Evolutionary conservation across 2,329 filamentous ascomycete species (phyloP), one percentile per base, ranked within the genome.

Genomic region (Elsinoe ampelina): DNA sequence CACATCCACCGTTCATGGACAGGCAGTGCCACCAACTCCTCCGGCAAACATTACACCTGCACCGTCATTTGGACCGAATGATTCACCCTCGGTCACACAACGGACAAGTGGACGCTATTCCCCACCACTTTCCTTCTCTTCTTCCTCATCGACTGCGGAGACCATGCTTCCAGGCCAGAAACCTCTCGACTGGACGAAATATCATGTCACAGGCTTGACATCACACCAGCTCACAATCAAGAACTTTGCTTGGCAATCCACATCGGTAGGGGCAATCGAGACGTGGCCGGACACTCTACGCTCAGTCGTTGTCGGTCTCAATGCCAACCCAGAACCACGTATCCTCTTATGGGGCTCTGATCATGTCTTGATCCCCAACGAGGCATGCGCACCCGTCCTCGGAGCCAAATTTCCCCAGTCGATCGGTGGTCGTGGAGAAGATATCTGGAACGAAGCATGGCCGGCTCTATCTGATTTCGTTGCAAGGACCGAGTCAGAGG

Each of bases 361-460:
- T 0, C 62, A 65, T n/a, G 65, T 60, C 32, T 69, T 71, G 63
- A 57, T 71, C 12, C 70, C 71, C 60, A 72, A 72, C 26, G 66
- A 69, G 41, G 58, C 64, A 0, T 69, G 68, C 20, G 62, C 68
- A 6, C 60, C 65, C 22, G 55, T 71, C 2, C 59, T 71, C 11
- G 65, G 65, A 3, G 41, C 56, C 1, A 62, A 69, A 13, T 69
- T 71, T 30, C 61, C 59, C 10, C 22, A 36, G 3, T 55, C 59
- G 5, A 52, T 61, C 34, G 59, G 59, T n/a, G 56, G 30, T 34
- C 67, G 64, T 42, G 57, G 22, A 10, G 30, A 50, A 8, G 55
- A 58, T 11, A 47, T 58, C 15, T 59, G 55, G 20, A 41, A 38
- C 22, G 58, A 61, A 35, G 48, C 57, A 15, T 60, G 57, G 60